Conservation (phyloP, 305 asterid species). For the Fraxinus dipetala region DNA sequence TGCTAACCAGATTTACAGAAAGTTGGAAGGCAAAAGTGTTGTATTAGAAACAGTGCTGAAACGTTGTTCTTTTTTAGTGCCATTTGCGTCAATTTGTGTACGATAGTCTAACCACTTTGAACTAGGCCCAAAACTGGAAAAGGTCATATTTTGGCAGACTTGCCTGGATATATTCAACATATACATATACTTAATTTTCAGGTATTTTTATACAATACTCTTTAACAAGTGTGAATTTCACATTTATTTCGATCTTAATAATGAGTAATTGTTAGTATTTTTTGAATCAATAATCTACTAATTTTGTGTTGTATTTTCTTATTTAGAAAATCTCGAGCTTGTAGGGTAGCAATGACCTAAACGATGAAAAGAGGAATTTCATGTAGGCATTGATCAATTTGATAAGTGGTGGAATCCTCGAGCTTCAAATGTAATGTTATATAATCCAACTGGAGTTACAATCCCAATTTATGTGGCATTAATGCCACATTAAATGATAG, state of each 20-base stretch:
- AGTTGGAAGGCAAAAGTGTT: neutral
- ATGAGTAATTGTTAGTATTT: neutral
- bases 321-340: neutral
- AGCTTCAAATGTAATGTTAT: no score
- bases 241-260: neutral
- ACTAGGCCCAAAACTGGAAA: neutral
- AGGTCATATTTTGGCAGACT: no score
- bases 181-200: no score
- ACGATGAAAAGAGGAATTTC: neutral
- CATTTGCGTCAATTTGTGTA: neutral
- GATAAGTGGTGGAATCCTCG: neutral
- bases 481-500: no score
- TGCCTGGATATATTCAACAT: no score
- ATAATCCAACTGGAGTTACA: no score
- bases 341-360: neutral
- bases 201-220: neutral
- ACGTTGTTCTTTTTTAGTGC: neutral
- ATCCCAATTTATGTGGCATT: no score
- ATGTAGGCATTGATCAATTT: neutral
- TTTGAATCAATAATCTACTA: neutral
- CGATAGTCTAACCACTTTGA: neutral
- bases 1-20: neutral
- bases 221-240: neutral
- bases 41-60: neutral
- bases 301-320: neutral